Evolutionary conservation across 129 eudicot species (phyloP).

Genomic region (Mikania micrantha): DNA sequence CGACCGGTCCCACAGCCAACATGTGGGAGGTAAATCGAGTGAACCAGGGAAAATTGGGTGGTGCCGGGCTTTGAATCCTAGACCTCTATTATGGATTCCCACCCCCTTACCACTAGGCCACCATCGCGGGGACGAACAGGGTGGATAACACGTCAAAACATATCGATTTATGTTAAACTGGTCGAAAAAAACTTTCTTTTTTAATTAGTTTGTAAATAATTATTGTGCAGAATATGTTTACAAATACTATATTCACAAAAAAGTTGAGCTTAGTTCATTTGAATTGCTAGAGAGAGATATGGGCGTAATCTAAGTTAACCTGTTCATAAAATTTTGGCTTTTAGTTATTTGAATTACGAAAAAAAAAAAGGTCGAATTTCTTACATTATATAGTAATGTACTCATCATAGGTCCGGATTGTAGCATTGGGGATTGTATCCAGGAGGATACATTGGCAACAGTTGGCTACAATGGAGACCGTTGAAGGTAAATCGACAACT

Average conservation of each 20-base stretch:
- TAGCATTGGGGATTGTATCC: slow-evolving; percentile 89
- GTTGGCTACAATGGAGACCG: slow-evolving; percentile 71
- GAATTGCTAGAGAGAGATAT: not conserved
- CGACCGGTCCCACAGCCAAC: too few relatives aligned
- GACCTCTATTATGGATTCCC: too few relatives aligned
- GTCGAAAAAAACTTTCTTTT: not conserved
- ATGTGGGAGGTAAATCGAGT: too few relatives aligned
- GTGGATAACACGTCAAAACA: not conserved
- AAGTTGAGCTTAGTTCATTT: not conserved
- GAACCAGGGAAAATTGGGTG: too few relatives aligned
- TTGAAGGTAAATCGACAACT: slow-evolving; percentile 52
- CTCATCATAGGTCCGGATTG: slow-evolving; percentile 63
- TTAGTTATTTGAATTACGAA: not conserved
- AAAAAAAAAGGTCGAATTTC: not conserved
- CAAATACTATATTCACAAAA: not conserved
- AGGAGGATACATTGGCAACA: slow-evolving; percentile 85
- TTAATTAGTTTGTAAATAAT: not conserved
- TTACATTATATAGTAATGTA: not conserved
- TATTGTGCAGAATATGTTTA: not conserved
- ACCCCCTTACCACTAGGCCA: too few relatives aligned
- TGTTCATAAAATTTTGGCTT: not conserved
- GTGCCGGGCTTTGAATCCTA: too few relatives aligned
- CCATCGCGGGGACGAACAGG: not conserved
- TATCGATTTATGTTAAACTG: not conserved
- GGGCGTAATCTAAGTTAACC: not conserved